Evolutionary conservation across 2,329 filamentous ascomycete species (phyloP), one percentile per base, ranked within the genome.

Genomic region (Ascochyta rabiei): DNA sequence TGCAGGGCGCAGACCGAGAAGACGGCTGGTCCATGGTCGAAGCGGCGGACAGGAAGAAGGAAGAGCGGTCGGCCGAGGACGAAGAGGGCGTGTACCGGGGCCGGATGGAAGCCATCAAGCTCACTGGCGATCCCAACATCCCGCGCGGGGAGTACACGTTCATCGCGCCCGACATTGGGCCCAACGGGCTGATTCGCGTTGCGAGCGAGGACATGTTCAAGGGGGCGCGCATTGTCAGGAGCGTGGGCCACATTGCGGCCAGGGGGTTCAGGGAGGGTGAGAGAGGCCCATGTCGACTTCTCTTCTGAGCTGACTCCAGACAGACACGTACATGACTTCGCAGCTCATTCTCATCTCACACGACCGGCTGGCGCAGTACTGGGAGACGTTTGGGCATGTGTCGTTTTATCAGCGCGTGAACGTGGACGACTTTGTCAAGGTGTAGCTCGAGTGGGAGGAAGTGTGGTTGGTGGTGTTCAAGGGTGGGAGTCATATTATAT

Each of bases 51-150:
- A 30, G 28, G 28, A 10, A 12, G 4, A 13, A 5, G 4, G 28
- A 30, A 13, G 28, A 28, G 8, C 28, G 16, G 15, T 2, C 26
- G 13, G 38, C 18, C 1, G 33, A 48, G 1, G 45, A 70, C 3
- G 61, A 69, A 23, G 61, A 70, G 6, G 53, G 49, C 13, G 77
- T 85, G 1, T 86, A 89, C 61, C 80, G 79, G 12, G 91, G 91
- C 4, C 81, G 86, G 1, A 74, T 98, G 3, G 87, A 93, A 72
- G 93, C 89, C 0, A 86, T 97, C 68, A 98, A 98, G 72, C 78
- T 99, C 30, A 98, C 93, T 0, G 93, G 93, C 0, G 93, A 99
- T 68, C 86, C 89, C 0, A 96, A 97, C 62, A 86, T 98, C 13
- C 93, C 93, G 0, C 83, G 93, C 8, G 93, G 93, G 8, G 89